phyloP scores from a whole-genome alignment of 768 basidiomycete species.

The Neoboletus brunneissimus region DNA sequence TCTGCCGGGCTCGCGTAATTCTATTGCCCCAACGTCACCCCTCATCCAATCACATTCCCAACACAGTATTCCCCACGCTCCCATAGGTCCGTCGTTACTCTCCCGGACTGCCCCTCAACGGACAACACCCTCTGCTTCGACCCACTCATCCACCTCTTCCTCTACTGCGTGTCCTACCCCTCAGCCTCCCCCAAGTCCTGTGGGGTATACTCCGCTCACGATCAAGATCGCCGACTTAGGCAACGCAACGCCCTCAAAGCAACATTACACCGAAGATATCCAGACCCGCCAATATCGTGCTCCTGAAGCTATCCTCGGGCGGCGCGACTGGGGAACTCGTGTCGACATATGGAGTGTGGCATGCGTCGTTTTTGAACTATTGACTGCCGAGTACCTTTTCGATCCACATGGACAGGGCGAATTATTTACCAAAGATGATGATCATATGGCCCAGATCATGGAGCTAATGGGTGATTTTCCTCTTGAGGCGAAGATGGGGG shows the following conservation, averaged over 20 bases:
- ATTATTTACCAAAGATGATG: slow-evolving; percentile 88
- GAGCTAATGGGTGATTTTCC: slow-evolving; percentile 84
- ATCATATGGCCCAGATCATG: slow-evolving; percentile 94
- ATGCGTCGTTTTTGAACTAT: slow-evolving; percentile 86
- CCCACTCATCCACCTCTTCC: slow-evolving; percentile 15
- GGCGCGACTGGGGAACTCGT: slow-evolving; percentile 79
- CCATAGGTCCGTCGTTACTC: slow-evolving; percentile 50
- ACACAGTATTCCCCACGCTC: slow-evolving; percentile 23
- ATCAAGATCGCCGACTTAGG: slow-evolving; percentile 95
- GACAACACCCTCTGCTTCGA: slow-evolving; percentile 20
- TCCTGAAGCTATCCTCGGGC: slow-evolving; percentile 91
- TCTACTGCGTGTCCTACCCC: slow-evolving; percentile 22
- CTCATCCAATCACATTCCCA: slow-evolving; percentile 25
- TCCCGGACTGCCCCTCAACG: slow-evolving; percentile 58
- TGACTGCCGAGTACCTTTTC: slow-evolving; percentile 90
- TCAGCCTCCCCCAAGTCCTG: slow-evolving; percentile 22
- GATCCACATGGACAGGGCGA: slow-evolving; percentile 82
- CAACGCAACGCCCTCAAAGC: slow-evolving; percentile 88
- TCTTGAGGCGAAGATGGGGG: slow-evolving; percentile 73
- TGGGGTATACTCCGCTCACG: slow-evolving; percentile 48
- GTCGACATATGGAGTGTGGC: slow-evolving; percentile 92
- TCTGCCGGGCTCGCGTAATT: not conserved
- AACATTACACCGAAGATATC: slow-evolving; percentile 92
- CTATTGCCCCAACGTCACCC: slow-evolving; percentile 15
- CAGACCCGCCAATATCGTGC: slow-evolving; percentile 95